Evolutionary conservation across 2,329 filamentous ascomycete genomes (phyloP).

Genomic region (Polychaeton citri): DNA sequence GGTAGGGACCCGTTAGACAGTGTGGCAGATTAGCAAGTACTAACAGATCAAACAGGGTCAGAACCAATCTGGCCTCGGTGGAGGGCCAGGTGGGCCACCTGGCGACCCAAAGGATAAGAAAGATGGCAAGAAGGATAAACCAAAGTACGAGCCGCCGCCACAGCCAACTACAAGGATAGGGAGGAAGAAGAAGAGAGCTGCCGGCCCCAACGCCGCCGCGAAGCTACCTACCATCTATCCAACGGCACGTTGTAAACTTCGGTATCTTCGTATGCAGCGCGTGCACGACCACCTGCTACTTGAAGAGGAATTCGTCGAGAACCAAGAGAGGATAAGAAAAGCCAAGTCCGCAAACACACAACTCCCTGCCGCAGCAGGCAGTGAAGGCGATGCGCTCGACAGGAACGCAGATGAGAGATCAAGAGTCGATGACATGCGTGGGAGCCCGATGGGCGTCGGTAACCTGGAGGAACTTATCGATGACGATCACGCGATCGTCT

Average conservation of each 20-base stretch:
- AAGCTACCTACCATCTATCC: slow-evolving; percentile 92
- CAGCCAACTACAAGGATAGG: slow-evolving; percentile 93
- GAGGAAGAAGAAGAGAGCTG: slow-evolving; percentile 95
- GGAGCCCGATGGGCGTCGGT: slow-evolving; percentile 95
- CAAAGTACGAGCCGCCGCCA: slow-evolving; percentile 98
- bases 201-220: slow-evolving; percentile 82
- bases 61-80: slow-evolving; percentile 74
- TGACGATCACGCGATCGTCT: slow-evolving; percentile 97
- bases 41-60: slow-evolving; percentile 46
- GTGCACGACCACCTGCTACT: slow-evolving; percentile 94
- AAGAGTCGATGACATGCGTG: slow-evolving; percentile 94
- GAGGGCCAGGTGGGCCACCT: slow-evolving; percentile 47
- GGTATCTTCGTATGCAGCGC: slow-evolving; percentile 93
- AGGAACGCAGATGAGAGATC: slow-evolving; percentile 88
- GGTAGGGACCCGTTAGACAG: slow-evolving; percentile 2
- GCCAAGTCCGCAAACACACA: slow-evolving; percentile 68
- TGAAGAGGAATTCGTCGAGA: slow-evolving; percentile 98
- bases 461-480: slow-evolving; percentile 98
- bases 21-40: neutral
- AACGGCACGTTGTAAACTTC: slow-evolving; percentile 92
- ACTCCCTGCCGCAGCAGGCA: slow-evolving; percentile 42
- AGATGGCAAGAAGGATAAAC: slow-evolving; percentile 85
- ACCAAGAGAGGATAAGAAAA: slow-evolving; percentile 90
- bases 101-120: slow-evolving; percentile 82
- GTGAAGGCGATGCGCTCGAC: slow-evolving; percentile 66